These are phyloP conservation scores for Russula sp. DNA, from an alignment of 768 basidiomycete genomes.

Conservation along the genomic window DNA sequence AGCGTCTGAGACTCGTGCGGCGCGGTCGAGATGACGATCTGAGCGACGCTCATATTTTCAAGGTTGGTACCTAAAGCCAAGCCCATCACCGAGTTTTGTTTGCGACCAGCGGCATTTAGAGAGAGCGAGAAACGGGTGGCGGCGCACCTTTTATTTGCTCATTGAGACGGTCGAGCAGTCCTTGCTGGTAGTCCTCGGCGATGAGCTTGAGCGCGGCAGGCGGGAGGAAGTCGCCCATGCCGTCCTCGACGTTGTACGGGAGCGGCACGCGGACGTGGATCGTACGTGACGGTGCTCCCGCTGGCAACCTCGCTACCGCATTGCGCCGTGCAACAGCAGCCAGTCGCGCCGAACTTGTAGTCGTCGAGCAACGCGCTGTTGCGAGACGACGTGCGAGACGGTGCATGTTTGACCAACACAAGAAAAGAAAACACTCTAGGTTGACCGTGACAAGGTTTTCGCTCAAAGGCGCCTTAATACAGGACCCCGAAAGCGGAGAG, in stretches of 20 bases:
- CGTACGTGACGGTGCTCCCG: conserved; percentile 26
- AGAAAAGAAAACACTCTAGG: neutral
- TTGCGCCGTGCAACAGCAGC: neutral
- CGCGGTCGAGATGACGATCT: conserved; percentile 69
- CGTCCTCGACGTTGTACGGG: conserved; percentile 62
- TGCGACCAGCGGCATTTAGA: neutral
- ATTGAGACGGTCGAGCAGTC: conserved; percentile 71
- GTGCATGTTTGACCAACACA: conserved; percentile 6
- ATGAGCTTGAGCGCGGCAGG: conserved; percentile 64
- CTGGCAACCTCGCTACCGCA: neutral
- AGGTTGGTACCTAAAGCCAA: conserved; percentile 45
- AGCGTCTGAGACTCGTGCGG: conserved; percentile 51
- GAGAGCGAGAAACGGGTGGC: neutral
- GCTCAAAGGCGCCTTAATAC: no score
- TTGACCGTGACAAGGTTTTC: no score
- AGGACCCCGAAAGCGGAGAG: neutral
- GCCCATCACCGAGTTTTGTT: conserved; percentile 14
- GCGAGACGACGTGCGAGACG: conserved; percentile 9
- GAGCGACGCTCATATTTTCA: conserved; percentile 52
- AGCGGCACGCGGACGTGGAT: conserved; percentile 50
- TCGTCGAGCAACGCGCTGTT: neutral
- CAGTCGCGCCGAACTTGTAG: neutral
- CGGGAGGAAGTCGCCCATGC: conserved; percentile 74
- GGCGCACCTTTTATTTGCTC: conserved; percentile 64
- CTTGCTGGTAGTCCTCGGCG: conserved; percentile 81